Conservation (phyloP, 345 rosid species). For the Hirschfeldia incana region DNA sequence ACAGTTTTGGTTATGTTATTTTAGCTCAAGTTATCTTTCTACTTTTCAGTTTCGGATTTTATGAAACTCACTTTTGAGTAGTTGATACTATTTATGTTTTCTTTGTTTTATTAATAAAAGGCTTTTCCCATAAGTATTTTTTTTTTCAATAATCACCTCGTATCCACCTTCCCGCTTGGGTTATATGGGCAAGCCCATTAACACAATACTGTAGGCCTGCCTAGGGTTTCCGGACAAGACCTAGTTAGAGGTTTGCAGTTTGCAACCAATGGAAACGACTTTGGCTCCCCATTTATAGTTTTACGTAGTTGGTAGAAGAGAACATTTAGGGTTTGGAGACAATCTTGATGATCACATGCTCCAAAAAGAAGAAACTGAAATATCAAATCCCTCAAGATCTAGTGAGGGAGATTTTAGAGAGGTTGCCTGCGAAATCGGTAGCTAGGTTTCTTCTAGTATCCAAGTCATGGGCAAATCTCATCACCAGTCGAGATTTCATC, state of each 20-base stretch:
- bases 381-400: not conserved
- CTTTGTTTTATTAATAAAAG: not conserved
- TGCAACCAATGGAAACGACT: not conserved
- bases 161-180: not conserved
- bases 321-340: not conserved
- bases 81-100: not conserved
- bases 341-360: not conserved
- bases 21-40: slow-evolving; percentile 30
- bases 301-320: not conserved
- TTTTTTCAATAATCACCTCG: not conserved
- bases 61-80: slow-evolving; percentile 26
- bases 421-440: not conserved
- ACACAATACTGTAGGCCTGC: not conserved
- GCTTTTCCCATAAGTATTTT: not conserved
- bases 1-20: slow-evolving; percentile 30
- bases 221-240: not conserved
- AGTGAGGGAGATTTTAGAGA: not conserved
- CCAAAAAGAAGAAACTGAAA: not conserved
- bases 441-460: slow-evolving; percentile 15
- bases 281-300: not conserved
- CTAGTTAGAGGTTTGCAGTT: not conserved
- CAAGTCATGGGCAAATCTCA: not conserved
- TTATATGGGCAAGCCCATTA: not conserved
- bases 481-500: not conserved
- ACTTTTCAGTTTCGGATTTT: slow-evolving; percentile 7